Base-by-base conservation (phyloP, 164 flowering plant genomes). In the Piper betle region DNA sequence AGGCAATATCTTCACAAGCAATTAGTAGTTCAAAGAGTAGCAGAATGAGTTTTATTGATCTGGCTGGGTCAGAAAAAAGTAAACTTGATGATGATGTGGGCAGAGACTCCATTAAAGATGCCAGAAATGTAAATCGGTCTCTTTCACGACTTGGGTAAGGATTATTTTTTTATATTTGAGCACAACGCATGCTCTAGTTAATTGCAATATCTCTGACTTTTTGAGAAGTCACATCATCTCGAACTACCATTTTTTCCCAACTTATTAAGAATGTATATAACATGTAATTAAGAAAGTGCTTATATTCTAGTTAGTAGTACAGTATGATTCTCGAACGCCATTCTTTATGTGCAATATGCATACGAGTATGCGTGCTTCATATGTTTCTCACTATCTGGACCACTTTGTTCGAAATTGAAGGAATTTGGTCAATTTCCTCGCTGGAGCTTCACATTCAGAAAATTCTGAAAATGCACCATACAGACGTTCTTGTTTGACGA, bases 121-220 rank as follows among this genome's bases (percentile, higher is more conserved):
- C 72, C 60, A 85, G 75, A 73, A 68, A 73, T 64, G 81, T 93
- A 46, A 93, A 87, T 72, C 84, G 77, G 77, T 86, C 99, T 57
- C 67, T 87, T 52, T 78, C 96, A 69, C 87, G 82, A 53, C 89
- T 91, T 39, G 99, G 97, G 99, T 94, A 91, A 64, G 80, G 60
- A 55, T 46, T 63, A 46, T 39, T 64, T 52, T 63, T 61, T 46
- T 43, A 67, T n/a, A 46, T 8, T 61, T 17, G 15, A 55, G 33
- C 16, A 25, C 60, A 7, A 19, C 33, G 33, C 38, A 10, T 8
- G 50, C 17, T 33, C 52, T 20, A 2, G 11, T 6, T 54, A 16
- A 25, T 2, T 53, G 57, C 37, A 17, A 9, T 4, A 54, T 9
- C 37, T 18, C 57, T n/a, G 25, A 25, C 9, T 17, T 54, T 18